A percentile compares a stretch with the other conserved stretches of the same genome.
Conservation (phyloP, 2,329 filamentous ascomycete genomes). For the Penicillium rolfsii region DNA sequence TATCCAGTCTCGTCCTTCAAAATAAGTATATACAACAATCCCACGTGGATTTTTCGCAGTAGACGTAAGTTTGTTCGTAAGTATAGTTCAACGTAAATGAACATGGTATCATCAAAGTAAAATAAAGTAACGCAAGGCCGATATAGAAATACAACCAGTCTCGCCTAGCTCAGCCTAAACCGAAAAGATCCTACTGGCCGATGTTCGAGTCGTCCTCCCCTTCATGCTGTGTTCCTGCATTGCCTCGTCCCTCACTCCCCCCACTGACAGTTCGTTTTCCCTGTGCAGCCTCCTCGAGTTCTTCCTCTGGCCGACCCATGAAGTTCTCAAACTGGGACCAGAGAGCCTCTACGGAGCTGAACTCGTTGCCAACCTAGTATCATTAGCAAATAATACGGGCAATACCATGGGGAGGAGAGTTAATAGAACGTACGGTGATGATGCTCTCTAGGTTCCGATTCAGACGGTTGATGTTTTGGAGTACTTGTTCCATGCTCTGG, state of each 20-base stretch:
- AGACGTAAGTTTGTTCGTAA: neutral
- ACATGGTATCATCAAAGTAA: slow-evolving; percentile 21
- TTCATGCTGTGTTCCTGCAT: slow-evolving; percentile 24
- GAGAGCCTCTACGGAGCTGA: slow-evolving; percentile 92
- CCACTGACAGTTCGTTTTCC: slow-evolving; percentile 34
- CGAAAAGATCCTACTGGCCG: slow-evolving; percentile 15
- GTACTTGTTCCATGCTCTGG: slow-evolving; percentile 80
- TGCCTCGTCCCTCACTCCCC: slow-evolving; percentile 27
- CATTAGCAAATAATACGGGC: slow-evolving; percentile 2
- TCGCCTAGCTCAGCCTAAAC: neutral
- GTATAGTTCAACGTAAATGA: neutral
- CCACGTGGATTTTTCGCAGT: neutral
- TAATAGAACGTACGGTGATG: slow-evolving; percentile 67
- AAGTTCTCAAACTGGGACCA: slow-evolving; percentile 98
- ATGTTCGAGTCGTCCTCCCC: slow-evolving; percentile 20
- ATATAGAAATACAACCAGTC: slow-evolving; percentile 11
- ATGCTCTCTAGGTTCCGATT: slow-evolving; percentile 91
- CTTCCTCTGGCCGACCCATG: slow-evolving; percentile 72
- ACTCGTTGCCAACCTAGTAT: slow-evolving; percentile 86
- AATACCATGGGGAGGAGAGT: rapidly evolving
- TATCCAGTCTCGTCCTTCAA: no score
- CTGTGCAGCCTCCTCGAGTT: slow-evolving; percentile 38
- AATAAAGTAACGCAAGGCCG: slow-evolving; percentile 3
- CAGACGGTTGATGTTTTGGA: slow-evolving; percentile 93
- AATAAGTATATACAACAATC: no score